Evolutionary conservation across 179 eudicot species (phyloP).

Genomic region (Camellia oleifera): DNA sequence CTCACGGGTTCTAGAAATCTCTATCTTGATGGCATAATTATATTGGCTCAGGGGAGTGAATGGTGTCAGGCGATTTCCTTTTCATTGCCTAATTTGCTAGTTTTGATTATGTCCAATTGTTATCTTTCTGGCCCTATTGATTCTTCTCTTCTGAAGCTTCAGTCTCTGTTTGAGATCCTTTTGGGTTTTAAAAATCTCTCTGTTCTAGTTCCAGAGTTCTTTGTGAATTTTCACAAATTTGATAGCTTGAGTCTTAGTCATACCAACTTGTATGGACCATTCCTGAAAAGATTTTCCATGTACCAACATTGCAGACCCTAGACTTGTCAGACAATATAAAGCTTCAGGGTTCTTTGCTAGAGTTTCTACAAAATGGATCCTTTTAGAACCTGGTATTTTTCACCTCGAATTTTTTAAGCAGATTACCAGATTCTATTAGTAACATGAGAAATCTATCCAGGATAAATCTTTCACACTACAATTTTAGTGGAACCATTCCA

Average conservation of each 20-base stretch:
- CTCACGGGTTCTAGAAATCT: constrained; percentile 32
- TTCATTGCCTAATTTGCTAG: constrained; percentile 39
- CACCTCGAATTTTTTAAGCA: constrained; percentile 40
- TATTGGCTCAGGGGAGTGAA: constrained; percentile 29
- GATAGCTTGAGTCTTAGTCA: constrained; percentile 32
- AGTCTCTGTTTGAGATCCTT: constrained; percentile 33
- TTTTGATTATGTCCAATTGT: constrained; percentile 41
- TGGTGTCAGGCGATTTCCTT: constrained; percentile 47
- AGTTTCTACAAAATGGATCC: constrained; percentile 21
- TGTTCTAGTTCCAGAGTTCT: constrained; percentile 31
- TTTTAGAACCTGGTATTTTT: constrained; percentile 30
- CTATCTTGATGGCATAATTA: constrained; percentile 30
- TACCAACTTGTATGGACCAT: constrained; percentile 34
- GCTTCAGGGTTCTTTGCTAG: constrained; percentile 42
- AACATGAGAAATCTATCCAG: constrained; percentile 28
- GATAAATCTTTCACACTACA: constrained; percentile 35
- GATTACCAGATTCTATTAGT: constrained; percentile 38
- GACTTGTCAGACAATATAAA: constrained; percentile 33
- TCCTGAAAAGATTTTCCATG: constrained; percentile 41
- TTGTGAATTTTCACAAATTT: constrained; percentile 36
- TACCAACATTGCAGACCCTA: constrained; percentile 32
- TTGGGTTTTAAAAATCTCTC: constrained; percentile 39
- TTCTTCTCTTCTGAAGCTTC: constrained; percentile 27
- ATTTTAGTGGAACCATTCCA: constrained; percentile 43
- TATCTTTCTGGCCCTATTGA: constrained; percentile 41